Evolutionary conservation across 2,329 filamentous ascomycete genomes (phyloP).

Genomic region (Epichloe gansuensis): DNA sequence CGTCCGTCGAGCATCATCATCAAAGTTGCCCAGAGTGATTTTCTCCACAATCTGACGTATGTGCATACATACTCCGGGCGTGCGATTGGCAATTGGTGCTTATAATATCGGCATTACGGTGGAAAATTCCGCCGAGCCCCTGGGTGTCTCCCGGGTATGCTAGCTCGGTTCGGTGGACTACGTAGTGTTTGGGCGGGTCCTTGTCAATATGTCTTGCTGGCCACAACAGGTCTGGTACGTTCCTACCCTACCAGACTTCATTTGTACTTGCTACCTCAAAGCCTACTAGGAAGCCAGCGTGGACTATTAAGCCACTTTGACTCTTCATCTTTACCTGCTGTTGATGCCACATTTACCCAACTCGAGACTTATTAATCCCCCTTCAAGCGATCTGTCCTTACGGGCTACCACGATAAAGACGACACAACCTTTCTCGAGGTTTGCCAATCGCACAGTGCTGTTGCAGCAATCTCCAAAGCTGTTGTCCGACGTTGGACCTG

Average conservation of each 20-base stretch:
- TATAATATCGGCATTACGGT: neutral
- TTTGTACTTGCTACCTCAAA: neutral
- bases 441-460: neutral
- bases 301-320: neutral
- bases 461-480: neutral
- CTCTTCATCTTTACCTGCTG: neutral
- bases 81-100: neutral
- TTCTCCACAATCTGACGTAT: neutral
- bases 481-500: neutral
- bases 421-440: too few species aligned
- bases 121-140: neutral
- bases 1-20: neutral
- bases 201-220: neutral
- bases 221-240: neutral
- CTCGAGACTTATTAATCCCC: neutral
- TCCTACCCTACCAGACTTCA: neutral
- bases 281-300: neutral
- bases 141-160: neutral
- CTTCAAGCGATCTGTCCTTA: neutral
- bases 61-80: too few species aligned
- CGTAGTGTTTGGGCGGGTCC: too few species aligned
- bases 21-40: neutral
- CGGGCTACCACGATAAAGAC: neutral
- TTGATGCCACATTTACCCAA: slow-evolving; percentile 1
- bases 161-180: too few species aligned